These are phyloP conservation scores for Capsicum rhomboideum DNA, from an alignment of 257 asterid species.

Conservation along the genomic window DNA sequence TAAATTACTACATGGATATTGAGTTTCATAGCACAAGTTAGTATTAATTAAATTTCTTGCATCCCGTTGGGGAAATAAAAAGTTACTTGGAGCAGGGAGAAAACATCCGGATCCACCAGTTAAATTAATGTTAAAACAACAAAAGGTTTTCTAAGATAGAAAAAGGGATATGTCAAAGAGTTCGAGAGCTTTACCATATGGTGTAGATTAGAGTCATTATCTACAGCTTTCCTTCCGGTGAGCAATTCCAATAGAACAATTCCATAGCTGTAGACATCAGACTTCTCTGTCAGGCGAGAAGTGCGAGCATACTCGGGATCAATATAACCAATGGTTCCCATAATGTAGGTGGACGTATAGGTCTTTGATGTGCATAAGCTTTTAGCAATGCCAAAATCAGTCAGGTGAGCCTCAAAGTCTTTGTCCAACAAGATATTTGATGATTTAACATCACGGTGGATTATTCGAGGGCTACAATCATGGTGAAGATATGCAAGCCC, in stretches of 20 bases:
- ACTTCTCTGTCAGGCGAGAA: conserved; percentile 85
- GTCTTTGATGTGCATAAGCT: conserved; percentile 63
- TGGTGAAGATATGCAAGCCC: conserved; percentile 93
- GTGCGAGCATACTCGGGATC: conserved; percentile 98
- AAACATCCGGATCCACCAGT: too few relatives aligned
- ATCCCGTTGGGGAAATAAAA: too few relatives aligned
- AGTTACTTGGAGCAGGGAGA: too few relatives aligned
- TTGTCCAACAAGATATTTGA: conserved; percentile 75
- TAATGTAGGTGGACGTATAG: conserved; percentile 71
- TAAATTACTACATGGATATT: not conserved
- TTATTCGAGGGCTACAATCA: conserved; percentile 81
- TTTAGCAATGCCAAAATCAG: conserved; percentile 94
- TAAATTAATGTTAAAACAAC: too few relatives aligned
- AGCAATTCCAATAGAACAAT: conserved; percentile 78
- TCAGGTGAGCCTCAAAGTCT: conserved; percentile 72
- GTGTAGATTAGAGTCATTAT: conserved; percentile 82
- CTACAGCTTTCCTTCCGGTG: conserved; percentile 83
- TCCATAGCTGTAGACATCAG: conserved; percentile 88
- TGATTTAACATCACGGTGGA: conserved; percentile 87
- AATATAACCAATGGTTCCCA: conserved; percentile 94
- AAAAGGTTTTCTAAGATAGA: too few relatives aligned
- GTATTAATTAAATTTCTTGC: not conserved
- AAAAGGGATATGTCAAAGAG: too few relatives aligned
- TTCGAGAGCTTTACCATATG: conserved; percentile 41
- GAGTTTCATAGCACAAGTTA: not conserved